A percentile compares a stretch with the other conserved stretches of the same genome.
phyloP scores from a whole-genome alignment of 345 rosid genomes.

The Cardamine occulta region DNA sequence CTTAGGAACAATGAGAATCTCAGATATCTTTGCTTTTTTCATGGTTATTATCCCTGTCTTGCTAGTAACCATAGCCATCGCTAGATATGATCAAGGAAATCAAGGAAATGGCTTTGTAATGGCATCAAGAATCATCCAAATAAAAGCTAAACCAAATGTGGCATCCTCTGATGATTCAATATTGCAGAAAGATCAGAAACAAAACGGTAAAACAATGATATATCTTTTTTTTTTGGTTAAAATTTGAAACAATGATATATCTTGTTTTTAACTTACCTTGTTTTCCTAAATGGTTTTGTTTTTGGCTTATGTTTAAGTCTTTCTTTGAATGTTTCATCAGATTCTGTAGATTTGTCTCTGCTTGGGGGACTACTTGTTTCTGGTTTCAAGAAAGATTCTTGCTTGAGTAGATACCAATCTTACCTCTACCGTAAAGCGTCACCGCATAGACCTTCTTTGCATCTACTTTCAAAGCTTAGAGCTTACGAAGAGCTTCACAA shows the following conservation, averaged over 20 bases:
- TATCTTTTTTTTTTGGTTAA: no score
- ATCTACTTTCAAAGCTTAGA: constrained; percentile 65
- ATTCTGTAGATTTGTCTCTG: constrained; percentile 45
- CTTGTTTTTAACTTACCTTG: not conserved
- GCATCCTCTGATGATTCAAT: constrained; percentile 31
- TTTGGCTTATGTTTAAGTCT: not conserved
- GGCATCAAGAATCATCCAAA: constrained; percentile 51
- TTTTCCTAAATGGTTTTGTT: not conserved
- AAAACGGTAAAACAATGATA: constrained; percentile 22
- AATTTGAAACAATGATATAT: not conserved
- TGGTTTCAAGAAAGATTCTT: constrained; percentile 56
- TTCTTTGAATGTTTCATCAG: constrained; percentile 22
- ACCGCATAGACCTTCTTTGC: constrained; percentile 55
- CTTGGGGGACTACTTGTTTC: constrained; percentile 61
- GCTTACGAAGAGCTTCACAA: constrained; percentile 65
- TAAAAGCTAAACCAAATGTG: constrained; percentile 36
- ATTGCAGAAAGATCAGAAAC: constrained; percentile 26
- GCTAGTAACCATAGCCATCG: constrained; percentile 41
- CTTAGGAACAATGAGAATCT: constrained; percentile 45
- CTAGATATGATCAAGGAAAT: constrained; percentile 46
- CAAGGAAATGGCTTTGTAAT: constrained; percentile 51
- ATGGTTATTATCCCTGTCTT: constrained; percentile 48
- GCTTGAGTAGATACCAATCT: constrained; percentile 63
- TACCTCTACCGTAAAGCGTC: constrained; percentile 56
- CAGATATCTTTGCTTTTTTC: constrained; percentile 48